Conservation (phyloP, 2,329 filamentous ascomycete species). For the Dothideomycetes sp. region DNA sequence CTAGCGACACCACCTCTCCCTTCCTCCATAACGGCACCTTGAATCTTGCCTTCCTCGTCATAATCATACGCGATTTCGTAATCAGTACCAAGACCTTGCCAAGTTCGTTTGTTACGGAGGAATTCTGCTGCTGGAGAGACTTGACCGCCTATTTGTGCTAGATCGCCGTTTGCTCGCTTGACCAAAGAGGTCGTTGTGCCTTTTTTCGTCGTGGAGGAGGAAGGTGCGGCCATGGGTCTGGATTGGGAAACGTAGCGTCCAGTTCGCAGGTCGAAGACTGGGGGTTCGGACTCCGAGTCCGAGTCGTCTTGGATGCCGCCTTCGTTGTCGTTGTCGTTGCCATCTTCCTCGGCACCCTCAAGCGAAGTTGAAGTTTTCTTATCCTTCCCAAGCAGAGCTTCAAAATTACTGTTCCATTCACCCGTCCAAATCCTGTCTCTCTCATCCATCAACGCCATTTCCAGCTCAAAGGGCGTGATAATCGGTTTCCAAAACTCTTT, state of each 20-base stretch:
- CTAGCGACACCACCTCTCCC: slow-evolving; percentile 80
- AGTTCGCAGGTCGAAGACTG: slow-evolving; percentile 86
- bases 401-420: slow-evolving; percentile 82
- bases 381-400: slow-evolving; percentile 48
- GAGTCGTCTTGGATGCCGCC: slow-evolving; percentile 58
- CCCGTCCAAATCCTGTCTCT: slow-evolving; percentile 73
- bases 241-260: slow-evolving; percentile 73
- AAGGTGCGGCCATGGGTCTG: slow-evolving; percentile 52
- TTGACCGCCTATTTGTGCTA: slow-evolving; percentile 74
- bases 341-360: slow-evolving; percentile 18
- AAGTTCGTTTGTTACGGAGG: slow-evolving; percentile 71
- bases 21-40: slow-evolving; percentile 65
- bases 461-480: slow-evolving; percentile 90
- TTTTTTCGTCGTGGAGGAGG: slow-evolving; percentile 11
- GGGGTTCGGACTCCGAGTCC: slow-evolving; percentile 58
- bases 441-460: slow-evolving; percentile 66
- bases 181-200: slow-evolving; percentile 39
- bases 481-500: slow-evolving; percentile 82
- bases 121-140: slow-evolving; percentile 89
- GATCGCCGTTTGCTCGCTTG: slow-evolving; percentile 56
- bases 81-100: slow-evolving; percentile 86
- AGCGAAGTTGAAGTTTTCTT: slow-evolving; percentile 15
- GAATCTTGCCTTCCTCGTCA: slow-evolving; percentile 39
- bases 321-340: slow-evolving; percentile 33
- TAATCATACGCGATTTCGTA: slow-evolving; percentile 56